A percentile compares a stretch with the other conserved stretches of the same genome.
These are phyloP conservation scores for Periconia macrospinosa DNA, from an alignment of 2,329 filamentous ascomycete genomes.

Conservation along the genomic window DNA sequence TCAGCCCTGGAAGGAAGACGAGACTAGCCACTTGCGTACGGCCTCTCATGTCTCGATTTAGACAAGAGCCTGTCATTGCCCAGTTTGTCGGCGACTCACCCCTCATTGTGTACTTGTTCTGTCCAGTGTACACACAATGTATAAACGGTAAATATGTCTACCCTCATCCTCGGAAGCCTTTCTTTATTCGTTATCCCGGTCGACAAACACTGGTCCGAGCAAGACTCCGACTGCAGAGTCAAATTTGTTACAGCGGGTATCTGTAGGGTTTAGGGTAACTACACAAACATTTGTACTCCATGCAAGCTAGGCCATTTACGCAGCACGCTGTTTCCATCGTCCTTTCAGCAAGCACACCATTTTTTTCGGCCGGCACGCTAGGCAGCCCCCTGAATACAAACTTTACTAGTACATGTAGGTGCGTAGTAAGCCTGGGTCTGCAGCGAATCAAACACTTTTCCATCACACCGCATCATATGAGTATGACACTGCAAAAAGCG, in stretches of 20 bases:
- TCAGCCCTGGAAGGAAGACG: conserved; percentile 9
- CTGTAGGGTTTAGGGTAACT: too few relatives aligned
- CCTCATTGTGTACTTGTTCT: background rate
- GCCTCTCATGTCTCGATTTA: too few relatives aligned
- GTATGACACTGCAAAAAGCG: conserved; percentile 19
- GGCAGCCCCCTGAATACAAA: background rate
- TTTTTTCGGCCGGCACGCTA: background rate
- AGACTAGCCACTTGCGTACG: conserved; percentile 2
- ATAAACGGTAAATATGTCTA: too few relatives aligned
- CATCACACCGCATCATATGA: conserved; percentile 12
- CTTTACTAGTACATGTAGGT: background rate
- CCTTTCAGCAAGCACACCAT: background rate
- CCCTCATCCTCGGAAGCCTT: too few relatives aligned
- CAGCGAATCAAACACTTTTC: conserved; percentile 20
- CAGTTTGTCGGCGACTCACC: background rate
- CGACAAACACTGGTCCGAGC: too few relatives aligned
- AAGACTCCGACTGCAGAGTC: too few relatives aligned
- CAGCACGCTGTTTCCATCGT: background rate
- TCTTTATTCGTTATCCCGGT: too few relatives aligned
- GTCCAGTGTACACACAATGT: too few relatives aligned
- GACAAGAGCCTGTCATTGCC: too few relatives aligned
- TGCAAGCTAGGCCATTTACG: too few relatives aligned
- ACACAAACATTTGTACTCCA: too few relatives aligned
- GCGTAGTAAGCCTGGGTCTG: conserved; percentile 1
- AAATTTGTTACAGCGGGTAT: too few relatives aligned